Percentiles rank a stretch among this genome's conserved stretches.
phyloP scores from a whole-genome alignment of 306 rosid species.

The Glycine tomentella region DNA sequence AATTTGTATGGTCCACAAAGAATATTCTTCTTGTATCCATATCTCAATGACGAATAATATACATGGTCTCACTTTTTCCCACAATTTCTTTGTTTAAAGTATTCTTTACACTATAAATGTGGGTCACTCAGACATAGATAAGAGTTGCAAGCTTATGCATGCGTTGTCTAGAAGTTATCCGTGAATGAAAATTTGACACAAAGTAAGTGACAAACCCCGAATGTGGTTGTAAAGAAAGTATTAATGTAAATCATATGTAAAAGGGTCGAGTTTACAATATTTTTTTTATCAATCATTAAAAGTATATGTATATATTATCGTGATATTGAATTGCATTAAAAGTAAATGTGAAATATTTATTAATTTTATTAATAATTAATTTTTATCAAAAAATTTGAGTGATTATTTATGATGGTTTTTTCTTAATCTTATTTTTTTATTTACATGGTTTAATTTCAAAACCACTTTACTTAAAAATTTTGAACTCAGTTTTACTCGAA shows the following conservation, averaged over 20 bases:
- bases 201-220: neutral
- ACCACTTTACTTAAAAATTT: too few species aligned
- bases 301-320: too few species aligned
- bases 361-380: too few species aligned
- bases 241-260: slow-evolving; percentile 32
- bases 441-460: too few species aligned
- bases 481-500: too few species aligned
- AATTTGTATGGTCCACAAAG: slow-evolving; percentile 40
- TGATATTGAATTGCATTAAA: too few species aligned
- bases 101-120: slow-evolving; percentile 4
- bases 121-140: slow-evolving; percentile 34
- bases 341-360: too few species aligned
- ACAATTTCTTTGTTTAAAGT: slow-evolving; percentile 28
- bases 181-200: slow-evolving; percentile 26
- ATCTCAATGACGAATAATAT: slow-evolving; percentile 36
- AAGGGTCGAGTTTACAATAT: neutral
- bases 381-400: too few species aligned
- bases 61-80: slow-evolving; percentile 46
- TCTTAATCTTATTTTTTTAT: too few species aligned
- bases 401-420: too few species aligned
- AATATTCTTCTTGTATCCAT: slow-evolving; percentile 36
- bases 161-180: slow-evolving; percentile 14
- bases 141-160: slow-evolving; percentile 25
- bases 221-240: slow-evolving; percentile 40
- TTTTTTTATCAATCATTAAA: too few species aligned